Evolutionary conservation across 495 filamentous ascomycete species (phyloP).

Genomic region (Penicillium pulvis): DNA sequence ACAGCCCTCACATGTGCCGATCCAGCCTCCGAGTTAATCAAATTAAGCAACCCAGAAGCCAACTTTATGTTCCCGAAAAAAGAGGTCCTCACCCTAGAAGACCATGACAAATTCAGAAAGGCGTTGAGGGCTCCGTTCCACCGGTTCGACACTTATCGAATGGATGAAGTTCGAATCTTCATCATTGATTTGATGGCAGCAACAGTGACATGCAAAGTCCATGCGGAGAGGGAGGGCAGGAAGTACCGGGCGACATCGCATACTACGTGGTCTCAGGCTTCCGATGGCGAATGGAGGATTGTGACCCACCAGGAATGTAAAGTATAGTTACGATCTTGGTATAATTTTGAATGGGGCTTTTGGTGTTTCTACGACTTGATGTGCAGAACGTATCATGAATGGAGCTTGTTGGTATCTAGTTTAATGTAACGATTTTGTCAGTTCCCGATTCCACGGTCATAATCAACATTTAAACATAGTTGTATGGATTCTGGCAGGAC

Average conservation of each 20-base stretch:
- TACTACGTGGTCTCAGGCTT: conserved; percentile 47
- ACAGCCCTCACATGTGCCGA: conserved; percentile 47
- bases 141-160: conserved; percentile 42
- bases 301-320: conserved; percentile 35
- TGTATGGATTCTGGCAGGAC: no score
- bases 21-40: conserved; percentile 41
- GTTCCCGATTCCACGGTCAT: no score
- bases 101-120: conserved; percentile 27
- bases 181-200: conserved; percentile 49
- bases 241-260: conserved; percentile 36
- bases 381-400: conserved; percentile 1
- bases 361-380: neutral
- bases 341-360: neutral
- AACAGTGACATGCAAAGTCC: conserved; percentile 39
- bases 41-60: conserved; percentile 38
- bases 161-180: conserved; percentile 40
- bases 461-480: no score
- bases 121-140: conserved; percentile 43
- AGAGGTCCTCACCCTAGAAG: conserved; percentile 38
- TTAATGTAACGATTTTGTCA: neutral
- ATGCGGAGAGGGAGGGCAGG: conserved; percentile 28
- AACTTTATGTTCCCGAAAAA: conserved; percentile 44
- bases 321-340: neutral
- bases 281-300: conserved; percentile 48
- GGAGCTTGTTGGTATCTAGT: neutral